Percentiles rank a stretch among this genome's conserved stretches.
phyloP scores from a whole-genome alignment of 192 early-diverging fungal genomes.

The Mortierella alpina region DNA sequence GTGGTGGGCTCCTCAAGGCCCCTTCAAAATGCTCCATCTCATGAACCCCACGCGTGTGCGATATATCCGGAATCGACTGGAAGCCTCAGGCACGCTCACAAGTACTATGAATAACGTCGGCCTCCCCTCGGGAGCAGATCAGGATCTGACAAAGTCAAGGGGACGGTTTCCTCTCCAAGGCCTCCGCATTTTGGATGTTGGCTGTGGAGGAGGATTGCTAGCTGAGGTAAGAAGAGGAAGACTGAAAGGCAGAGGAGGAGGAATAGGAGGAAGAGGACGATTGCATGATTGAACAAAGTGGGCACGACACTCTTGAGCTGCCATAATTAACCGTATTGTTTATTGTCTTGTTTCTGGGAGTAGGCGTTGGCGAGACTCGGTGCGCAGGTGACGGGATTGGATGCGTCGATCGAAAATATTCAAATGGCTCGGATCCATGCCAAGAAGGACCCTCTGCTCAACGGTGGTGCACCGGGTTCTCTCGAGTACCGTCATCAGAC shows the following conservation, averaged over 20 bases:
- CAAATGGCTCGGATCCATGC: constrained; percentile 82
- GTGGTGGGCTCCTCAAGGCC: constrained; percentile 94
- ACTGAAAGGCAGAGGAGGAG: no score
- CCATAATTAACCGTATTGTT: neutral
- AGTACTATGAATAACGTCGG: neutral
- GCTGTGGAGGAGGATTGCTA: constrained; percentile 94
- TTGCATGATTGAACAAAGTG: neutral
- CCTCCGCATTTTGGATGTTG: constrained; percentile 83
- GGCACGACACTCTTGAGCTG: neutral
- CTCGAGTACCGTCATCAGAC: constrained; percentile 76
- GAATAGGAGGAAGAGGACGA: no score
- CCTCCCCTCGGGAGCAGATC: constrained; percentile 4
- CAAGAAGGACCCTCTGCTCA: constrained; percentile 72
- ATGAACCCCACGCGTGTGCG: constrained; percentile 78
- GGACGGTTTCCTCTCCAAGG: constrained; percentile 62
- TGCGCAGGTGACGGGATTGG: constrained; percentile 77
- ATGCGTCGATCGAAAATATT: constrained; percentile 89
- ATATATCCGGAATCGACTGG: constrained; percentile 75
- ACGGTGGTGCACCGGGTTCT: constrained; percentile 55
- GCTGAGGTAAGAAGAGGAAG: constrained; percentile 69
- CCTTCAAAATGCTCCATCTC: constrained; percentile 85
- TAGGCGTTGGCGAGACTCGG: constrained; percentile 84
- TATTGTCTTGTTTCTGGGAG: neutral
- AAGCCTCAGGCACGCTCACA: constrained; percentile 11
- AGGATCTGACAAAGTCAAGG: neutral